Conservation (phyloP, 1,139 yeast species). For the Candida sp. region DNA sequence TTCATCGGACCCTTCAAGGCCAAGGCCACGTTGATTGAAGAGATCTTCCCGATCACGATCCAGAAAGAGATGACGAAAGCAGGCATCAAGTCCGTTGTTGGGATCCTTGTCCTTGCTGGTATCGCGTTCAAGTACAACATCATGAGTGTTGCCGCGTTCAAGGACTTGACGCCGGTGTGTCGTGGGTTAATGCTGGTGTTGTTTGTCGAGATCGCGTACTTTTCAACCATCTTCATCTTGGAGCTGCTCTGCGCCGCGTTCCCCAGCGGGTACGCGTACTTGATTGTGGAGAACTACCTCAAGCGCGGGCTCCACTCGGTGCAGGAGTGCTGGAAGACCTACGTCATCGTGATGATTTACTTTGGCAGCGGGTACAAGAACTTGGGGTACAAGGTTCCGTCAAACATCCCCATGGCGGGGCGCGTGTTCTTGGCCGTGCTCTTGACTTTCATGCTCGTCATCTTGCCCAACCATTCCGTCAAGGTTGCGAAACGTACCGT, state of each 20-base stretch:
- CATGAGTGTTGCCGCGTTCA: neutral
- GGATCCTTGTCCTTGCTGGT: neutral
- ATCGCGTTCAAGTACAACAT: neutral
- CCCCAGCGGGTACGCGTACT: neutral
- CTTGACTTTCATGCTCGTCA: neutral
- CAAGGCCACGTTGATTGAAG: neutral
- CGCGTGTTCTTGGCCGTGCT: neutral
- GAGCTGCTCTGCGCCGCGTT: neutral
- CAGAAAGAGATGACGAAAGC: neutral
- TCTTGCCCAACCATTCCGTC: neutral
- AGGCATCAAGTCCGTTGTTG: neutral
- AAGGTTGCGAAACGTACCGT: neutral
- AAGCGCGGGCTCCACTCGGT: neutral
- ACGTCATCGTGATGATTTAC: slow-evolving; percentile 2
- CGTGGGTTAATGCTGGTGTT: neutral
- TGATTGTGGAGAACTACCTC: neutral
- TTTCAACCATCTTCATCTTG: neutral
- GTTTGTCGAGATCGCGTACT: neutral
- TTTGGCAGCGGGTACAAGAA: slow-evolving; percentile 2
- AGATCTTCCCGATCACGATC: slow-evolving; percentile 1
- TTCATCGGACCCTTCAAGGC: slow-evolving; percentile 1
- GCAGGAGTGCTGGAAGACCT: neutral
- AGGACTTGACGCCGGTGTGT: neutral
- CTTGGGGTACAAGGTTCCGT: slow-evolving; percentile 1
- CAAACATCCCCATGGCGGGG: neutral